Base-by-base conservation (phyloP, 345 rosid species). In the Raphanus raphanistrum region DNA sequence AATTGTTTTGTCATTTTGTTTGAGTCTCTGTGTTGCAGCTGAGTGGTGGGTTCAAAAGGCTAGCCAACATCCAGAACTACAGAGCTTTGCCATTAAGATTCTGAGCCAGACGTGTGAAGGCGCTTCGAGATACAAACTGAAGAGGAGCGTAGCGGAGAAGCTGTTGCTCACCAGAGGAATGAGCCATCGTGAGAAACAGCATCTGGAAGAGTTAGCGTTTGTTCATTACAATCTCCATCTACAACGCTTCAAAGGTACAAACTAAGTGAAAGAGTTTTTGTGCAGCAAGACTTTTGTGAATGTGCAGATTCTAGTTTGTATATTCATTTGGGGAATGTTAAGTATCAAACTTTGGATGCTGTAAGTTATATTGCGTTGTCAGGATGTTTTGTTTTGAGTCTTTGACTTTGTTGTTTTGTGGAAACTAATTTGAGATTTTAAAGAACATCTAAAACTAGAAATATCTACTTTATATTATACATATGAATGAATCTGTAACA, bases 91-190 rank as follows among this genome's bases (percentile, higher is more conserved):
- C 11, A 73, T 81, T 2, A 82, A 84, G 66, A 62, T 88, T 11
- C 66, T 87, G 66, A 84, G 90, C 67, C 88, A 90, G 77, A 87
- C 92, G 5, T 86, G 87, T 48, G 88, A 83, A 38, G 90, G 88
- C 28, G 83, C 85, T 60, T 81, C 81, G 17, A 86, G 64, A 72
- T 88, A 82, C 54, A 83, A 82, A 50, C 82, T 90, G 35, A 75
- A 86, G 62, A 79, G 86, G 78, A 62, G 65, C 13, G n/a, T 86
- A 36, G 92, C 84, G 1, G 88, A 87, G 84, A 80, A 84, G 84
- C 55, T 85, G 32, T 71, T 81, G 29, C 31, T 64, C 8, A 31
- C 38, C 57, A 61, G 15, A 38, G 82, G 79, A 36, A 63, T 62
- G 66, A 83, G 83, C 64, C 21, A 1, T 0, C 6, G 7, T 0